Evolutionary conservation across 495 filamentous ascomycete genomes (phyloP).

Genomic region (Echria macrotheca): DNA sequence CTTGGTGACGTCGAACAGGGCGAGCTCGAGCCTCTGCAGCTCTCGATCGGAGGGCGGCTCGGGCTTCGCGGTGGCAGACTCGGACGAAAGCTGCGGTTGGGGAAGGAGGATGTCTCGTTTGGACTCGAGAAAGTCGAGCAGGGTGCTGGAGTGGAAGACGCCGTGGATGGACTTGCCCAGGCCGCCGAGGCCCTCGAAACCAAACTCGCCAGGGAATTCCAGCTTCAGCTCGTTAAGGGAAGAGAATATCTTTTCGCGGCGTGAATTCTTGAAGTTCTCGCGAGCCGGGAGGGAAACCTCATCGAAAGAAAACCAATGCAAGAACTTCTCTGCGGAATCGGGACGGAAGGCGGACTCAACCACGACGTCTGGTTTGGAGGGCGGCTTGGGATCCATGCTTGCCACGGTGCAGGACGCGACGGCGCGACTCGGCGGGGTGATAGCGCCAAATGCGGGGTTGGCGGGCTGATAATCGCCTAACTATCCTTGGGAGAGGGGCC

Average conservation of each 20-base stretch:
- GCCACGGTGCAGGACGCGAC: too few relatives aligned
- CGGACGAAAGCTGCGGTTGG: too few relatives aligned
- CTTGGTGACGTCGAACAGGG: constrained; percentile 23
- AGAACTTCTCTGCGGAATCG: too few relatives aligned
- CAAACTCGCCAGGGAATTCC: constrained; percentile 19
- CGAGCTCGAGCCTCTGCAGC: constrained; percentile 21
- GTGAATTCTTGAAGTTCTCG: constrained; percentile 15
- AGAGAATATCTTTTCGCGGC: constrained; percentile 14
- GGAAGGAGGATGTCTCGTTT: constrained; percentile 16
- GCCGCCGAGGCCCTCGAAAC: constrained; percentile 22
- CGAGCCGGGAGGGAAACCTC: constrained; percentile 15
- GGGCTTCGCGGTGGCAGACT: neutral
- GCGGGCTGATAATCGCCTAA: too few relatives aligned
- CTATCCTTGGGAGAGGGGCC: too few relatives aligned
- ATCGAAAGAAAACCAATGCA: constrained; percentile 19
- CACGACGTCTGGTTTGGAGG: too few relatives aligned
- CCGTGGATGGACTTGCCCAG: constrained; percentile 21
- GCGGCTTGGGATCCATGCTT: too few relatives aligned
- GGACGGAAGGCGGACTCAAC: too few relatives aligned
- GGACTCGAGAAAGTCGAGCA: constrained; percentile 20
- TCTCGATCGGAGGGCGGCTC: constrained; percentile 12
- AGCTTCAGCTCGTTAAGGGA: constrained; percentile 19
- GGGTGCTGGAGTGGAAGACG: constrained; percentile 22
- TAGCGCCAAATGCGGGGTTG: too few relatives aligned
- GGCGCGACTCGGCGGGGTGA: too few relatives aligned